Evolutionary conservation across 2,329 filamentous ascomycete species (phyloP).

Genomic region (Ophiostoma sp.): DNA sequence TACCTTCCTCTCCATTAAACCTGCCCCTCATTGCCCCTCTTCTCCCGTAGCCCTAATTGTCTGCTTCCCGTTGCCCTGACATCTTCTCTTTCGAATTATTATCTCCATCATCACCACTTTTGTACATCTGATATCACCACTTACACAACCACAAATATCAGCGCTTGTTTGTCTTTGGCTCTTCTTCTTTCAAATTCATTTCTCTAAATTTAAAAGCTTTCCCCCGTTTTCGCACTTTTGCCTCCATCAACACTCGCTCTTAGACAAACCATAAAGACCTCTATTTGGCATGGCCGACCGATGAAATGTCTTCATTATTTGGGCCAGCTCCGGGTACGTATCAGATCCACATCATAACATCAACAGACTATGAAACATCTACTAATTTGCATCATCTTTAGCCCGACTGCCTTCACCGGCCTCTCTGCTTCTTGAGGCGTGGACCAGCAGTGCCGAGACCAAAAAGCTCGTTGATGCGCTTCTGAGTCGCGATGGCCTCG

Average conservation of each 20-base stretch:
- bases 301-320: conserved; percentile 25
- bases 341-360: not conserved
- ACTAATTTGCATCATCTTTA: not conserved
- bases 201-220: not conserved
- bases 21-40: not conserved
- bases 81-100: not conserved
- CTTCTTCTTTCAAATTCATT: not conserved
- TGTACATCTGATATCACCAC: no score
- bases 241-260: not conserved
- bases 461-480: conserved; percentile 23
- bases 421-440: conserved; percentile 27
- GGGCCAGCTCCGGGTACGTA: conserved; percentile 26
- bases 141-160: not conserved
- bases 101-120: not conserved
- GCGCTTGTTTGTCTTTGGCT: not conserved
- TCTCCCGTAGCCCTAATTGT: not conserved
- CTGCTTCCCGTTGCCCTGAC: not conserved
- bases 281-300: not conserved
- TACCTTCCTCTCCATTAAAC: not conserved
- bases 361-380: not conserved
- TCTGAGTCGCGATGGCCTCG: not conserved
- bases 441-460: conserved; percentile 26
- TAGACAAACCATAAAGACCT: not conserved
- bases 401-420: conserved; percentile 26
- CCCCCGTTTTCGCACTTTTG: not conserved